Conservation (phyloP, 306 rosid genomes). For the Rosa rugosa region DNA sequence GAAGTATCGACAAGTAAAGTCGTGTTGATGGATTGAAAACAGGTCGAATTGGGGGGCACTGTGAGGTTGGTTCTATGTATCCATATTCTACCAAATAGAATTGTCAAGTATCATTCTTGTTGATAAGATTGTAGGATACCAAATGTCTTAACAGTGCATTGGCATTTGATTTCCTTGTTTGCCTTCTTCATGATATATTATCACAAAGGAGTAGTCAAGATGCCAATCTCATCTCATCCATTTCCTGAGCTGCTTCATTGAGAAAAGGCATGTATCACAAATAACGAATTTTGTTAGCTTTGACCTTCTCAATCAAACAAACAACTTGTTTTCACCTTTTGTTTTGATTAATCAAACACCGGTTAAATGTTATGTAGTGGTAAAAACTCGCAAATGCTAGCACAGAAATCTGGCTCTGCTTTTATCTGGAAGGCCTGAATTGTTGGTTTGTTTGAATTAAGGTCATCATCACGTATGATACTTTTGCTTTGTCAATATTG, state of each 20-base stretch:
- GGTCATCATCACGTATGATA: background rate
- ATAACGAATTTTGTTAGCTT: background rate
- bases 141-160: background rate
- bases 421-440: background rate
- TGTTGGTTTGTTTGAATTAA: background rate
- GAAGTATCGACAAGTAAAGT: background rate
- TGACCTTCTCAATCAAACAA: background rate
- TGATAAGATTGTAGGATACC: background rate
- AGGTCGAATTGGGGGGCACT: background rate
- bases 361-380: background rate
- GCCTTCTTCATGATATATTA: background rate
- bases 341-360: background rate
- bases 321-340: background rate
- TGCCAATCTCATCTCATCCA: background rate
- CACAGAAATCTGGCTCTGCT: background rate
- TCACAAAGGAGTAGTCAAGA: background rate
- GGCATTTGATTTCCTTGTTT: background rate
- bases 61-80: background rate
- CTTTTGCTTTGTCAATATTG: background rate
- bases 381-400: background rate
- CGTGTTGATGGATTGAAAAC: slow-evolving; percentile 3
- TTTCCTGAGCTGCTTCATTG: background rate
- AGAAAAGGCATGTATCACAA: background rate
- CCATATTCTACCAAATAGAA: background rate
- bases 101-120: background rate